Percentiles rank a stretch among this genome's conserved stretches.
These are phyloP conservation scores for Botrytis sinoallii DNA, from an alignment of 2,329 filamentous ascomycete genomes.

Conservation along the genomic window DNA sequence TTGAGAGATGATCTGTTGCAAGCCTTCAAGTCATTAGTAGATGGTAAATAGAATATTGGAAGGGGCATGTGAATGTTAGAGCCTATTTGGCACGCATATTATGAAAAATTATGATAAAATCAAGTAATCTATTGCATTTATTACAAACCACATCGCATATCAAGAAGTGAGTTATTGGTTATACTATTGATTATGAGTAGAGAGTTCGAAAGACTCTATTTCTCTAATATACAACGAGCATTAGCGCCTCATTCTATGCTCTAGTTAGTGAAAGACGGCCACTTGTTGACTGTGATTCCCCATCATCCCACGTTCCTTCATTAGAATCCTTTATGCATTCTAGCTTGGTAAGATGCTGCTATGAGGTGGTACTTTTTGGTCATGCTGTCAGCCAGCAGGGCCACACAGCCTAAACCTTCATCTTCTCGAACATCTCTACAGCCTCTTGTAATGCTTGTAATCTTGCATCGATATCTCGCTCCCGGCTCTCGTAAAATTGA, in stretches of 20 bases:
- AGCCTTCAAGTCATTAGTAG: conserved; percentile 51
- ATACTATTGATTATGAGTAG: background rate
- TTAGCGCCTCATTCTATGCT: background rate
- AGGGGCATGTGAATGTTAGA: background rate
- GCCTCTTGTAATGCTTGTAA: background rate
- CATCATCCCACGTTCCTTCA: background rate
- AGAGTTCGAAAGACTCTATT: background rate
- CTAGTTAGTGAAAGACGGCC: background rate
- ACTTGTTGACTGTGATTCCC: background rate
- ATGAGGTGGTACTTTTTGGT: background rate
- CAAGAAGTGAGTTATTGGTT: background rate
- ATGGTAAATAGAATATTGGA: conserved; percentile 2
- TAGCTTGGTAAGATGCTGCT: background rate
- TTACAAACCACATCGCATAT: background rate
- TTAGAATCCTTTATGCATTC: background rate
- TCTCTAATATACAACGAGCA: background rate
- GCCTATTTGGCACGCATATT: background rate
- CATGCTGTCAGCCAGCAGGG: background rate
- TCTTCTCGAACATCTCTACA: background rate
- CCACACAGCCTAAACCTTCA: background rate
- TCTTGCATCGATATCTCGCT: background rate
- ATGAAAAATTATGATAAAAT: background rate
- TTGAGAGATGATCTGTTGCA: conserved; percentile 69
- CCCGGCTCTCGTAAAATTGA: background rate
- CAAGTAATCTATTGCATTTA: background rate